Base-by-base conservation (phyloP, 176 grass and related monocot species). In the Oryza officinalis region DNA sequence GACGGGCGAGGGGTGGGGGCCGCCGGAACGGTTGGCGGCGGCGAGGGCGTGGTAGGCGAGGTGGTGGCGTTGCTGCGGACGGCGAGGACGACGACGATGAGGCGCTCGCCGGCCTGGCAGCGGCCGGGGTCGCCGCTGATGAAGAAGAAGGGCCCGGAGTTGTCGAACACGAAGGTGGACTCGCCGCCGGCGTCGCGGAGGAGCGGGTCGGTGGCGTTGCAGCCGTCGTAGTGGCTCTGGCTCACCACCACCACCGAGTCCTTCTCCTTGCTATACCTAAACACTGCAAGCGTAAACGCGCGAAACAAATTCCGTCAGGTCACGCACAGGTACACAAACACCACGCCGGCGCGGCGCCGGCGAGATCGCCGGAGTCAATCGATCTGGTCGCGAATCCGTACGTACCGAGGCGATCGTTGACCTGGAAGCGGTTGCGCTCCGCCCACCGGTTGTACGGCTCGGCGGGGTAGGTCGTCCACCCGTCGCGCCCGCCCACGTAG, bases 341-440 rank as follows among this genome's bases (percentile, higher is more conserved):
- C 13, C 4, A 20, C 49, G 49, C 45, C 47, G 14, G 4, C 6
- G 35, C 54, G 40, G 6, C 47, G 47, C 47, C 47, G 15, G 13
- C 44, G 44, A 12, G 44, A 12, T 46, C 46, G 46, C 46, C 46
- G 46, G 46, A 49, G 17, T 49, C n/a, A n/a, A n/a, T n/a, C n/a
- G n/a, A 17, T 49, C 10, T 9, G 20, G 15, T n/a, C n/a, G 18
- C 22, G 32, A 13, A 22, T 41, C 10, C 37, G 12, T 13, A 74
- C 70, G 13, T 85, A 93, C 94, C 87, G 47, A 97, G 85, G 27
- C 70, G 83, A 76, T 97, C 94, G 50, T 94, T 85, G 89, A 97
- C 85, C 84, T 84, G 92, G 89, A 97, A 97, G 49, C 95, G 89
- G 35, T 78, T 97, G 57, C 90, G 91, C 65, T 77, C 83, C 20